phyloP scores from a whole-genome alignment of 2,329 filamentous ascomycete species.

The Drechslerella dactyloides region DNA sequence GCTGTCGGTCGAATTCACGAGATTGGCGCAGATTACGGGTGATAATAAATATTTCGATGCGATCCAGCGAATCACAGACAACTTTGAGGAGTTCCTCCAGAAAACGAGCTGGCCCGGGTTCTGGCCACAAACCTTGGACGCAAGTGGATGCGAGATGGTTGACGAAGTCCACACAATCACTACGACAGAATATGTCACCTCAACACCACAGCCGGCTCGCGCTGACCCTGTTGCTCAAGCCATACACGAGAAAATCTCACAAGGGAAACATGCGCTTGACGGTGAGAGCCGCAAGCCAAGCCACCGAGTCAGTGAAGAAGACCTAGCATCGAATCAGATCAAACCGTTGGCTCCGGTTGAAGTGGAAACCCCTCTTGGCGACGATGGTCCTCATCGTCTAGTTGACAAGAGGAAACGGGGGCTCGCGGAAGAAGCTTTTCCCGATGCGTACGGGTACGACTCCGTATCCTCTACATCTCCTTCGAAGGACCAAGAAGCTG shows the following conservation, averaged over 20 bases:
- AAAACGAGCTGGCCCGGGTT: constrained; percentile 75
- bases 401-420: constrained; percentile 10
- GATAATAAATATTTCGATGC: constrained; percentile 88
- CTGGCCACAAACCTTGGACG: constrained; percentile 79
- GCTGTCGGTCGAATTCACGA: constrained; percentile 85
- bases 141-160: constrained; percentile 75
- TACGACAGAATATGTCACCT: constrained; percentile 49
- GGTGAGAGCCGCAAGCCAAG: constrained; percentile 4
- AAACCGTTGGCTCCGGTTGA: not conserved
- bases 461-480: constrained; percentile 4
- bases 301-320: constrained; percentile 36
- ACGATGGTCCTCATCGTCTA: not conserved
- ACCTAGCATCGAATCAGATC: constrained; percentile 14
- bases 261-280: not conserved
- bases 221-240: constrained; percentile 42
- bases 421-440: not conserved
- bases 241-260: constrained; percentile 6
- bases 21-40: constrained; percentile 82
- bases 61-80: constrained; percentile 81
- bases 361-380: not conserved
- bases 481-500: constrained; percentile 23
- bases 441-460: not conserved
- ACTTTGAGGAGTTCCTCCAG: constrained; percentile 76
- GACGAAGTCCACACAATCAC: constrained; percentile 55
- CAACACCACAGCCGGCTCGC: constrained; percentile 55